Evolutionary conservation across 2,329 filamentous ascomycete species (phyloP), one percentile per base, ranked within the genome.

Genomic region (Fusarium zealandicum): DNA sequence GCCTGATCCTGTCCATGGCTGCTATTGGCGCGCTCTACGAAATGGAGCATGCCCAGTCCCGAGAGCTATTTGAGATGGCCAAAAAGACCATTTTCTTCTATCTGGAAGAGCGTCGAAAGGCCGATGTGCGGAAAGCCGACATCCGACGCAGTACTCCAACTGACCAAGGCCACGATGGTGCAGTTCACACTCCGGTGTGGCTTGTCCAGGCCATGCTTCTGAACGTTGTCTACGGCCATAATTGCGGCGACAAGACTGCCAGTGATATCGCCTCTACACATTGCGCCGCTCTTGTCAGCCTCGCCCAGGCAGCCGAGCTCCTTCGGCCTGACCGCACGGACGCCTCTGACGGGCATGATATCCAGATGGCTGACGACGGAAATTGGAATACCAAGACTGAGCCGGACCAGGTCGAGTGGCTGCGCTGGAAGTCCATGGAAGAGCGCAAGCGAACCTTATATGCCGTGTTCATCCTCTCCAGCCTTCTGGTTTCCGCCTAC

Each of bases 41-140:
- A 75, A 85, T 88, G 69, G 93, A 98, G 54, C 85, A 88, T 53
- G 80, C 82, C 22, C 84, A 89, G 49, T 96, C 93, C 18, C 90
- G 89, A 71, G 90, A 96, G 39, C 76, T 99, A 7, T 97, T 97
- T 68, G 91, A 96, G 64, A 89, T 92, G 70, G 90, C 93, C 41
- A 97, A 97, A 79, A 96, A 92, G 76, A 92, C 96, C 88, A 96
- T 98, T 52, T 88, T 93, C 60, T 81, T 93, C 57, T 96, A 96
- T 70, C 83, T 99, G 28, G 93, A 98, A 72, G 92, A 96, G 72
- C 85, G 92, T 52, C 87, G 92, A 61, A 93, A 93, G 72, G 89
- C 90, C 46, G 92, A 96, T 70, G 88, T 96, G 59, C 80, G 84
- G 64, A 85, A 84, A 70, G 82, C 82, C 40, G 82, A 85, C 66